Percentiles rank a stretch among this genome's conserved stretches.
Evolutionary conservation across 164 flowering plant genomes (phyloP).

Genomic region (Vitis riparia): DNA sequence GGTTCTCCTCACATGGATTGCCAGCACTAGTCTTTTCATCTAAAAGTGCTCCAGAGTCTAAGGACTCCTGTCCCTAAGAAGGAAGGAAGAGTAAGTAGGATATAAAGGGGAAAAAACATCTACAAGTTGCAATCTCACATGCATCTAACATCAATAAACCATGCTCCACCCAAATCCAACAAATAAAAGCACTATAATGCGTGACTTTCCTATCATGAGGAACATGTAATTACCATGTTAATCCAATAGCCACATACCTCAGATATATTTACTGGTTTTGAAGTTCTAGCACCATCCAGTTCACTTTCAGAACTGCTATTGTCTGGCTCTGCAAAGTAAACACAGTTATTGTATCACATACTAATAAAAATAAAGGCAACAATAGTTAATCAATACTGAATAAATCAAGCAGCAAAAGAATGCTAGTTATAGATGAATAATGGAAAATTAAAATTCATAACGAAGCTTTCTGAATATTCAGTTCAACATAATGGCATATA

Average conservation of each 20-base stretch:
- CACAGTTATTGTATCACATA: not conserved
- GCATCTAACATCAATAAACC: not conserved
- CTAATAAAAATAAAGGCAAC: not conserved
- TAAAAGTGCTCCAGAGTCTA: conserved; percentile 15
- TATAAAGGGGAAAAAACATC: not conserved
- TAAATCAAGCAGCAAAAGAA: no score
- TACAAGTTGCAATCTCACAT: not conserved
- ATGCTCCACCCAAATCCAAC: not conserved
- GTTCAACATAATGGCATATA: no score
- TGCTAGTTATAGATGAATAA: not conserved
- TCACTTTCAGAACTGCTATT: conserved; percentile 30
- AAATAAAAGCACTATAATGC: no score
- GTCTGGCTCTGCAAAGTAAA: conserved; percentile 20
- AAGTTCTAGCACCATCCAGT: conserved; percentile 16
- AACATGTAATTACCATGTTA: not conserved
- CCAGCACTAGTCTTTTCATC: conserved; percentile 17
- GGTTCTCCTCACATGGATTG: conserved; percentile 15
- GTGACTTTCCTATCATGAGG: not conserved
- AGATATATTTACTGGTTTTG: conserved; percentile 11
- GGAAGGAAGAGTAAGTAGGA: not conserved
- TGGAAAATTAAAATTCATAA: not conserved
- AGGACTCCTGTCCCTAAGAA: conserved; percentile 12
- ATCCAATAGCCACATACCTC: conserved; percentile 17
- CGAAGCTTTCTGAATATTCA: no score
- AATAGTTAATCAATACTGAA: not conserved